Percentiles rank a stretch among this genome's conserved stretches.
These are phyloP conservation scores for Solidago caesia DNA, from an alignment of 129 eudicot genomes.

Conservation along the genomic window DNA sequence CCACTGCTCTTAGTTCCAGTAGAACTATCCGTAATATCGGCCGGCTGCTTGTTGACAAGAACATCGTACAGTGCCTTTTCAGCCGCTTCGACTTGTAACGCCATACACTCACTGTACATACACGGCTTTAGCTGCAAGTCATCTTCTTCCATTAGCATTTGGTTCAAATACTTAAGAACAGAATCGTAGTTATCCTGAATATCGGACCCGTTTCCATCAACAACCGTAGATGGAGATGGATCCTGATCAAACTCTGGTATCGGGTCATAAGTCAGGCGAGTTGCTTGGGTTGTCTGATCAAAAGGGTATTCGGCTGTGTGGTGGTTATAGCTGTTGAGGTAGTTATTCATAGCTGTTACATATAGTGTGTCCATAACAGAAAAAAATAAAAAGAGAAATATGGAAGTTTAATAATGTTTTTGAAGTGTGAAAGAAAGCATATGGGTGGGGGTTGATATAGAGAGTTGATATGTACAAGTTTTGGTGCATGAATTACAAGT, in stretches of 20 bases:
- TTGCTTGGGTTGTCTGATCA: slow-evolving; percentile 15
- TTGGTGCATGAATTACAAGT: slow-evolving; percentile 22
- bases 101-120: slow-evolving; percentile 50
- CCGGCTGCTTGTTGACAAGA: slow-evolving; percentile 34
- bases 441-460: slow-evolving; percentile 26
- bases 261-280: neutral
- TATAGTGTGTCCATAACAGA: slow-evolving; percentile 33
- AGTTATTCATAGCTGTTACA: slow-evolving; percentile 35
- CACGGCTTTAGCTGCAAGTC: slow-evolving; percentile 49
- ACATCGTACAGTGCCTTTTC: slow-evolving; percentile 53
- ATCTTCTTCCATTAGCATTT: slow-evolving; percentile 71
- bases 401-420: neutral
- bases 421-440: slow-evolving; percentile 11
- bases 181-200: slow-evolving; percentile 50
- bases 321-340: slow-evolving; percentile 32
- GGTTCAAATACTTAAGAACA: slow-evolving; percentile 43
- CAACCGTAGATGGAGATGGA: neutral
- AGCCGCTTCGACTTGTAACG: slow-evolving; percentile 56
- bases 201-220: slow-evolving; percentile 18
- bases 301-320: slow-evolving; percentile 21
- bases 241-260: neutral
- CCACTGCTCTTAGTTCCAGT: neutral
- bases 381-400: neutral
- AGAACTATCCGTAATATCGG: neutral
- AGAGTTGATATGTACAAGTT: slow-evolving; percentile 12